Percentiles rank a stretch among this genome's conserved stretches.
Conservation (phyloP, 2,329 filamentous ascomycete species). For the Colletotrichum chlorophyti region DNA sequence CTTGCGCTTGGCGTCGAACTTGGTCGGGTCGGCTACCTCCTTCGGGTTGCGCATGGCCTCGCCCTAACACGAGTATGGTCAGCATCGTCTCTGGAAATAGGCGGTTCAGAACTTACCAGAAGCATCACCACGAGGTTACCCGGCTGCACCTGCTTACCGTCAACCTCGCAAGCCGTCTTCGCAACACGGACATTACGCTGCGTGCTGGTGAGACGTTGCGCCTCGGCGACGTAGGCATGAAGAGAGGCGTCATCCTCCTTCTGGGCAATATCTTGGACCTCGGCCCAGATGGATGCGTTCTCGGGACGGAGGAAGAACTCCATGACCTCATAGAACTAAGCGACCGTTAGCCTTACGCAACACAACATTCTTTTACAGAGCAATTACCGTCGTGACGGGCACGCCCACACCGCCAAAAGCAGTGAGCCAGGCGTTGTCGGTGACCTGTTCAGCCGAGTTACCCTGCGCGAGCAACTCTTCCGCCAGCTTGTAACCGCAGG, state of each 20-base stretch:
- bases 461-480: slow-evolving; percentile 44
- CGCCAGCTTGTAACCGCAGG: slow-evolving; percentile 45
- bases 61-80: slow-evolving; percentile 37
- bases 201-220: slow-evolving; percentile 46
- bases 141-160: slow-evolving; percentile 45
- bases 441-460: slow-evolving; percentile 39
- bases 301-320: slow-evolving; percentile 48
- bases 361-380: no score
- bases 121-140: slow-evolving; percentile 48
- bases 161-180: slow-evolving; percentile 41
- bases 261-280: slow-evolving; percentile 47
- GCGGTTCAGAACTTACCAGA: slow-evolving; percentile 40
- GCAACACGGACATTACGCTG: slow-evolving; percentile 47
- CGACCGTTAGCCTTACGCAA: background rate
- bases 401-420: slow-evolving; percentile 48
- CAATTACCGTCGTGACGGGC: slow-evolving; percentile 45
- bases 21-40: slow-evolving; percentile 43
- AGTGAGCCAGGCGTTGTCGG: slow-evolving; percentile 45
- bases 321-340: slow-evolving; percentile 51
- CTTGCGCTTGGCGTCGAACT: slow-evolving; percentile 51
- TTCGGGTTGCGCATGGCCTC: slow-evolving; percentile 45
- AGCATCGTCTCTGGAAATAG: background rate
- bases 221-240: slow-evolving; percentile 47
- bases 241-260: slow-evolving; percentile 42
- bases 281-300: slow-evolving; percentile 48